Conservation (phyloP, 768 basidiomycete species). For the Serendipita sp. region DNA sequence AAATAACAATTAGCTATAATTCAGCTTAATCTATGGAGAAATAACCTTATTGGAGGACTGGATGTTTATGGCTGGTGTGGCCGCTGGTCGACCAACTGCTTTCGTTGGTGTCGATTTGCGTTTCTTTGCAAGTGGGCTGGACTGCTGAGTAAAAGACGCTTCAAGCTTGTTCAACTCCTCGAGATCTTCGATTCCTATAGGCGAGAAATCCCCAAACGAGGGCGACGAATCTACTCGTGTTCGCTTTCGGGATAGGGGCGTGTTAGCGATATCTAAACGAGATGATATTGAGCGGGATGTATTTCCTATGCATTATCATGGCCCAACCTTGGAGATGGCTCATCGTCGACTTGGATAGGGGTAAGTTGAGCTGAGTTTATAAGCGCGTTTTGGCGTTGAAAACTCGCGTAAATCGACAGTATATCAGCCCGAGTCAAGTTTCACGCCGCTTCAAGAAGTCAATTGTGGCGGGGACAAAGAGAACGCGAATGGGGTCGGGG, state of each 20-base stretch:
- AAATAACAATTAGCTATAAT: not conserved
- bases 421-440: not conserved
- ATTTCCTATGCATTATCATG: not conserved
- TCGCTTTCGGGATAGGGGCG: not conserved
- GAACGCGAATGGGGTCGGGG: not conserved
- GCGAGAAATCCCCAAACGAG: not conserved
- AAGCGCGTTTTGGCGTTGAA: not conserved
- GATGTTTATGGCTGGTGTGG: not conserved
- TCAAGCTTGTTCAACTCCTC: not conserved
- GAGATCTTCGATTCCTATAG: slow-evolving; percentile 3
- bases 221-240: not conserved
- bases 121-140: not conserved
- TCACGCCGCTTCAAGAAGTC: not conserved
- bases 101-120: not conserved
- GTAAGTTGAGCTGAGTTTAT: not conserved
- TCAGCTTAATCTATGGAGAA: not conserved
- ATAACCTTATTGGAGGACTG: not conserved
- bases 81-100: not conserved
- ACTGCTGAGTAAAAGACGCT: not conserved
- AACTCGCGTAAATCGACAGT: not conserved
- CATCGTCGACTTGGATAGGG: not conserved
- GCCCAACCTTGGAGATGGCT: not conserved
- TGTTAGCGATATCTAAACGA: not conserved
- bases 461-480: not conserved
- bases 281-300: not conserved